Base-by-base conservation (phyloP, 768 basidiomycete species). In the Macrolepiota dolichaula region DNA sequence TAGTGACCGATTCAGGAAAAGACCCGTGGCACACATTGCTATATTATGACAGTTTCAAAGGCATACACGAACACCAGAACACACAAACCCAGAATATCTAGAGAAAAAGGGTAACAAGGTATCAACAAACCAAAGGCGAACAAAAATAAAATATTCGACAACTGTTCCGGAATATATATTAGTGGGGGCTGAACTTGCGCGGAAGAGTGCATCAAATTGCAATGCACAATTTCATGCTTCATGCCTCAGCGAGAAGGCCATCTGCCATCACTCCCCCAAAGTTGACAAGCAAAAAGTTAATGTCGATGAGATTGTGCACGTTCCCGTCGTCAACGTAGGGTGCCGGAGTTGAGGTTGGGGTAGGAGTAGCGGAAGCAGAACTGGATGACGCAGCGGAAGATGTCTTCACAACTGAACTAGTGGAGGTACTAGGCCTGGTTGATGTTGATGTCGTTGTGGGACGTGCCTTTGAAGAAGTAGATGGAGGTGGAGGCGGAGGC, bases 401-500 rank as follows among this genome's bases (percentile, higher is more conserved):
- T 12, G 55, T 35, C 38, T 37, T 42, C 40, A 38, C 24, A 25
- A 12, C 27, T 0, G 54, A 40, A 15, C 37, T 55, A 13, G 54
- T 27, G 35, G 52, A 22, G 22, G 19, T 54, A 22, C 36, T 52
- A 32, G 51, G 4, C 19, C 5, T 15, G 10, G 42, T 52, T 11
- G 51, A 32, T 35, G 64, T 52, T 9, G 62, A 55, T 40, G 66
- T 54, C 9, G 70, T 67, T 4, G 68, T 62, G 17, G 66, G 55
- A 15, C 69, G 62, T 15, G 66, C 50, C 47, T 51, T 35, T n/a
- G 67, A 53, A 7, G 66, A 67, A 29, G 64, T 55, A 4, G 64
- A n/a, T 7, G 42, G 42, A 17, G 42, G 42, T 9, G 40, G 64
- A 1, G 65, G 60, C 10, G 62, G 67, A 27, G 67, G 58, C 3